phyloP scores from a whole-genome alignment of 2,329 filamentous ascomycete genomes.

The Penicillium italicum region DNA sequence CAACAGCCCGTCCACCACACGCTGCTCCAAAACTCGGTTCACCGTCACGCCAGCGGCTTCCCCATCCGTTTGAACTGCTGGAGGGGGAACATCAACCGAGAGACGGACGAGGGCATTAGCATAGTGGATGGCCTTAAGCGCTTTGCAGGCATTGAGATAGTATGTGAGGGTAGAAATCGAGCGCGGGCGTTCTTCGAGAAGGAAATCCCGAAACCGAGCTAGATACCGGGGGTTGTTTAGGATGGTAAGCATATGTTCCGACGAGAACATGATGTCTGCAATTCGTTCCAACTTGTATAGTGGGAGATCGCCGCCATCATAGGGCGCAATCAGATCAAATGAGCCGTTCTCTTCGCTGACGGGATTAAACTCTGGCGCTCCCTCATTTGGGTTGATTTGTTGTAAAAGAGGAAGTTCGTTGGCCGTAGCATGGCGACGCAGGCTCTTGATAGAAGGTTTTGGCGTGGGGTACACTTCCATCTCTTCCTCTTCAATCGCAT shows the following conservation, averaged over 20 bases:
- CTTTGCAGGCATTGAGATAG: constrained; percentile 69
- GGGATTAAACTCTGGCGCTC: constrained; percentile 27
- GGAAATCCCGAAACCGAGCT: constrained; percentile 64
- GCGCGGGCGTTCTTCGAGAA: constrained; percentile 56
- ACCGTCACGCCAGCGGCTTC: constrained; percentile 50
- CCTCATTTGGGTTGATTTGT: constrained; percentile 25
- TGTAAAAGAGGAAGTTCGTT: constrained; percentile 31
- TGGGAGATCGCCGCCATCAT: constrained; percentile 26
- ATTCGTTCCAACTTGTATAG: constrained; percentile 58
- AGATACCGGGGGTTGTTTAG: constrained; percentile 62
- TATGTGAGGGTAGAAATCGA: constrained; percentile 66
- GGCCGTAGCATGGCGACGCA: constrained; percentile 26
- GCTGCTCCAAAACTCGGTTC: constrained; percentile 59
- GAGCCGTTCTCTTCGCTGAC: constrained; percentile 33
- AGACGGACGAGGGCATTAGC: constrained; percentile 65
- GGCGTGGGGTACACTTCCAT: constrained; percentile 15
- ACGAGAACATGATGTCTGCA: constrained; percentile 63
- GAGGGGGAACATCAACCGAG: constrained; percentile 50
- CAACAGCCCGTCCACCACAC: constrained; percentile 63
- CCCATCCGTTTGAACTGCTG: constrained; percentile 55
- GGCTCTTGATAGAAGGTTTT: constrained; percentile 25
- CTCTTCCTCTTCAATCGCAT: constrained; percentile 17
- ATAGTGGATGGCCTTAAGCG: constrained; percentile 66
- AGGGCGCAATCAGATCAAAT: constrained; percentile 36
- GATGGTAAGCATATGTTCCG: constrained; percentile 61